These are phyloP conservation scores for Salisapilia sapeloensis DNA, from an alignment of 352 stramenopile genomes.

Conservation along the genomic window DNA sequence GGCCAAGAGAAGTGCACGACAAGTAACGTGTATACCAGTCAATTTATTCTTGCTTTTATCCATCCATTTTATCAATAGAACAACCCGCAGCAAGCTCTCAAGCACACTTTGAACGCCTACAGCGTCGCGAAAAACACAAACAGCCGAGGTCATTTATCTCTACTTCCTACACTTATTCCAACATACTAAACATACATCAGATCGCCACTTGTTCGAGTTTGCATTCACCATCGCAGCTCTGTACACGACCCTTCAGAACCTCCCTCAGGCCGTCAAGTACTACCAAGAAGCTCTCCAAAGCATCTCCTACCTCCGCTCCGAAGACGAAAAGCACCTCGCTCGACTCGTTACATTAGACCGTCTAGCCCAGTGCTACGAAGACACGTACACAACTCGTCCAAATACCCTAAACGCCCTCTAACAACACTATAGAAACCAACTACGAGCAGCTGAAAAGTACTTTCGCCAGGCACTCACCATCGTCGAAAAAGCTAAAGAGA, in stretches of 20 bases:
- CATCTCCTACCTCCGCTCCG: constrained; percentile 13
- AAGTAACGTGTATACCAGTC: too few relatives aligned
- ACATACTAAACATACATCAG: constrained; percentile 8
- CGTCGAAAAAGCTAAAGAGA: too few relatives aligned
- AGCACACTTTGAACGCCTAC: constrained; percentile 52
- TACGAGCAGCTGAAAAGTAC: constrained; percentile 16
- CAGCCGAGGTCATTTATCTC: constrained; percentile 17
- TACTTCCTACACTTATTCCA: too few relatives aligned
- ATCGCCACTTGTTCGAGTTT: constrained; percentile 63
- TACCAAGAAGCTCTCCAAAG: constrained; percentile 52
- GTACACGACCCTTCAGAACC: constrained; percentile 34
- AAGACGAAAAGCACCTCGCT: constrained; percentile 13
- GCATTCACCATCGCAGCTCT: constrained; percentile 60
- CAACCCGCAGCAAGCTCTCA: constrained; percentile 31
- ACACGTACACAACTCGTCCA: constrained; percentile 12
- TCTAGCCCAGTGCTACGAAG: constrained; percentile 62
- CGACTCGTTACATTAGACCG: constrained; percentile 60
- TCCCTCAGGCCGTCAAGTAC: constrained; percentile 26
- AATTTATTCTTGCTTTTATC: too few relatives aligned
- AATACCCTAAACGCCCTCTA: background rate
- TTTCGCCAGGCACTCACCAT: constrained; percentile 20
- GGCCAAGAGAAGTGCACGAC: too few relatives aligned
- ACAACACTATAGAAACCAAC: constrained; percentile 7
- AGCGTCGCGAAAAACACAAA: constrained; percentile 46
- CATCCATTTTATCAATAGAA: too few relatives aligned